Conservation (phyloP, 345 rosid species). For the Melaleuca alternifolia region DNA sequence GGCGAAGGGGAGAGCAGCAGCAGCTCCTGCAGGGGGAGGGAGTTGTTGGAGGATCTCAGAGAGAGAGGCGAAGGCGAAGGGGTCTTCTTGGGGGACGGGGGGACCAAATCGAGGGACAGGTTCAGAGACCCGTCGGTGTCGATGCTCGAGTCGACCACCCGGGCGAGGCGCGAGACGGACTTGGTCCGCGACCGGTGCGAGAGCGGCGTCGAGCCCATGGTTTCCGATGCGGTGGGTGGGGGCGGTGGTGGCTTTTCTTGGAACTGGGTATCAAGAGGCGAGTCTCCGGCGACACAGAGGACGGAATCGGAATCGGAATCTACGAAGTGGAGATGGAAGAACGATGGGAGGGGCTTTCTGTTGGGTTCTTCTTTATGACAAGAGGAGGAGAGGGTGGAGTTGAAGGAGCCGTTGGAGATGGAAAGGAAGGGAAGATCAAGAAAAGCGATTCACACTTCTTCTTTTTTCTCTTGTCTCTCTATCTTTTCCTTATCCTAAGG, state of each 20-base stretch:
- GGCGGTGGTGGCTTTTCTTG: not conserved
- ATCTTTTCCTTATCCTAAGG: not conserved
- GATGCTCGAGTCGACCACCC: conserved; percentile 15
- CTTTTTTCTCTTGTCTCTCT: not conserved
- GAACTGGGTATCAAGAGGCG: not conserved
- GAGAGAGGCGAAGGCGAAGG: conserved; percentile 34
- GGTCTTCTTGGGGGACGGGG: conserved; percentile 31
- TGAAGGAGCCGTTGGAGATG: conserved; percentile 35
- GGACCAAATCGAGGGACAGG: conserved; percentile 35
- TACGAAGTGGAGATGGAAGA: not conserved
- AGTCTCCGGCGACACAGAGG: not conserved
- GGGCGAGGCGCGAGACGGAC: conserved; percentile 60
- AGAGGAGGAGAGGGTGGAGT: not conserved
- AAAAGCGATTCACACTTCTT: not conserved
- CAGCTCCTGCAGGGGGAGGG: conserved; percentile 1
- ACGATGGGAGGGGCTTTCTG: not conserved
- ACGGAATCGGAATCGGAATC: not conserved
- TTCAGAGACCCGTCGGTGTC: conserved; percentile 16
- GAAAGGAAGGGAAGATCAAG: not conserved
- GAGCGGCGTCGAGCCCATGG: conserved; percentile 51
- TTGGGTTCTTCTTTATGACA: not conserved
- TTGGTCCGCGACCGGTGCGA: conserved; percentile 38
- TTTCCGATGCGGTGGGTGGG: not conserved
- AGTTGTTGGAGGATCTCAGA: conserved; percentile 17
- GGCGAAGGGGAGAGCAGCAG: conserved; percentile 38